Evolutionary conservation across 2,329 filamentous ascomycete species (phyloP).

Genomic region (Penicillium sp.): DNA sequence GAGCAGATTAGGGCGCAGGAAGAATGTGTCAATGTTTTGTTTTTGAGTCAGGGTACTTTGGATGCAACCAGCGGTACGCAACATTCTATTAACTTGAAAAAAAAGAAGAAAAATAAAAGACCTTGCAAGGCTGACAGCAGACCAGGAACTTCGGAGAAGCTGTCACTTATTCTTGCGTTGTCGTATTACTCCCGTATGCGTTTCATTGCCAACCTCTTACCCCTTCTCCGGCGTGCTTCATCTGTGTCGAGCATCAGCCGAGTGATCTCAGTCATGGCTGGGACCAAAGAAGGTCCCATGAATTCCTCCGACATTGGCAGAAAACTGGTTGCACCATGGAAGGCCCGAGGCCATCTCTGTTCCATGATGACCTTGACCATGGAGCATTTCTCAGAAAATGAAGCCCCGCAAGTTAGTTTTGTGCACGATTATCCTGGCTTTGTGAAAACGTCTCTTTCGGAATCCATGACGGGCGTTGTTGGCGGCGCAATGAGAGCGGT

Average conservation of each 20-base stretch:
- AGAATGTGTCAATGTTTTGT: constrained; percentile 34
- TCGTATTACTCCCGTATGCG: constrained; percentile 47
- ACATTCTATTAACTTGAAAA: not conserved
- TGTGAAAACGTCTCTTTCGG: constrained; percentile 33
- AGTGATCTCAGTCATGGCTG: constrained; percentile 39
- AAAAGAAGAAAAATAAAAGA: constrained; percentile 22
- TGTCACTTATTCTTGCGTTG: constrained; percentile 45
- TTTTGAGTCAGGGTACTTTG: constrained; percentile 33
- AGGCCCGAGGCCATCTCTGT: constrained; percentile 28
- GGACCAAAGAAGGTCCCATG: constrained; percentile 27
- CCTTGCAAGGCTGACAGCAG: constrained; percentile 27
- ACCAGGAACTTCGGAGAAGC: constrained; percentile 32
- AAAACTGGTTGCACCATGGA: not conserved
- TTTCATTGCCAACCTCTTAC: constrained; percentile 40
- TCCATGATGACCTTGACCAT: constrained; percentile 35
- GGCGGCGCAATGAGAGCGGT: constrained; percentile 16
- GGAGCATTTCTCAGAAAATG: constrained; percentile 29
- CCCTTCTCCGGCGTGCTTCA: constrained; percentile 30
- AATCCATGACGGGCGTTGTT: constrained; percentile 23
- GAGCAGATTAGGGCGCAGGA: constrained; percentile 25
- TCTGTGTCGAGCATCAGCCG: constrained; percentile 24
- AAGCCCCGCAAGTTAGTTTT: constrained; percentile 27
- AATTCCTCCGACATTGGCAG: not conserved
- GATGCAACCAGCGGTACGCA: not conserved
- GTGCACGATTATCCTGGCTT: constrained; percentile 40